Conservation (phyloP, 768 basidiomycete genomes). For the Tephrocybe sp. region DNA sequence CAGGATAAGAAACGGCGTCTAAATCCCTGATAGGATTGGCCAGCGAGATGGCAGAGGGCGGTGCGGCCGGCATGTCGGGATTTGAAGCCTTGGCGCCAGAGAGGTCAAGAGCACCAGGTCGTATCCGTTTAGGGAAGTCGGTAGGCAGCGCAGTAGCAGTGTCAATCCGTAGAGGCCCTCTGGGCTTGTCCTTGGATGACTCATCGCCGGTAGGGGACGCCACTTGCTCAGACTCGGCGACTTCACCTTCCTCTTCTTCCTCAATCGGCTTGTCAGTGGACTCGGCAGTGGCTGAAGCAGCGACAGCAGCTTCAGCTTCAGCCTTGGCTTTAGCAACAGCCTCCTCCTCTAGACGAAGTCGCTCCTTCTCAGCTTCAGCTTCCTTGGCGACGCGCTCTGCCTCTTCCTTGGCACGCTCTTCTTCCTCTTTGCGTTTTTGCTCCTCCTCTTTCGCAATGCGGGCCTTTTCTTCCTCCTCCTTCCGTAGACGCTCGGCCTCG, state of each 20-base stretch:
- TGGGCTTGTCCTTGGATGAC: constrained; percentile 41
- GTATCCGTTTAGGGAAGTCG: constrained; percentile 39
- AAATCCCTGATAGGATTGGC: constrained; percentile 88
- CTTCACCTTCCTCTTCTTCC: constrained; percentile 32
- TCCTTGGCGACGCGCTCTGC: constrained; percentile 44
- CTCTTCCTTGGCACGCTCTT: constrained; percentile 36
- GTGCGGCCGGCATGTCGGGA: constrained; percentile 33
- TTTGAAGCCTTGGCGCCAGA: constrained; percentile 43
- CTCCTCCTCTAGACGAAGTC: constrained; percentile 37
- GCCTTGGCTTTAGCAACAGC: constrained; percentile 41
- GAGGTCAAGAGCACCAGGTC: constrained; percentile 76
- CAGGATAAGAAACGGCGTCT: constrained; percentile 73
- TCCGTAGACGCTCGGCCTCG: constrained; percentile 3
- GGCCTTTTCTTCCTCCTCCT: constrained; percentile 36
- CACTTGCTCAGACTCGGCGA: constrained; percentile 20
- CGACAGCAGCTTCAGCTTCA: constrained; percentile 23
- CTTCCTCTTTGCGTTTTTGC: constrained; percentile 41
- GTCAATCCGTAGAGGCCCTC: constrained; percentile 64
- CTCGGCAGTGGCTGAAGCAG: constrained; percentile 26
- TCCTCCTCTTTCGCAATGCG: constrained; percentile 42
- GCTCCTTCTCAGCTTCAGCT: constrained; percentile 35
- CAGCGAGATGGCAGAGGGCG: constrained; percentile 70
- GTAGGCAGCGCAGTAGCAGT: constrained; percentile 42
- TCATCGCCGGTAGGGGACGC: constrained; percentile 33
- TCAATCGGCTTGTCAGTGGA: constrained; percentile 18